Evolutionary conservation across 1,284 basidiomycete genomes (phyloP).

Genomic region (Cryptococcus hybrid): DNA sequence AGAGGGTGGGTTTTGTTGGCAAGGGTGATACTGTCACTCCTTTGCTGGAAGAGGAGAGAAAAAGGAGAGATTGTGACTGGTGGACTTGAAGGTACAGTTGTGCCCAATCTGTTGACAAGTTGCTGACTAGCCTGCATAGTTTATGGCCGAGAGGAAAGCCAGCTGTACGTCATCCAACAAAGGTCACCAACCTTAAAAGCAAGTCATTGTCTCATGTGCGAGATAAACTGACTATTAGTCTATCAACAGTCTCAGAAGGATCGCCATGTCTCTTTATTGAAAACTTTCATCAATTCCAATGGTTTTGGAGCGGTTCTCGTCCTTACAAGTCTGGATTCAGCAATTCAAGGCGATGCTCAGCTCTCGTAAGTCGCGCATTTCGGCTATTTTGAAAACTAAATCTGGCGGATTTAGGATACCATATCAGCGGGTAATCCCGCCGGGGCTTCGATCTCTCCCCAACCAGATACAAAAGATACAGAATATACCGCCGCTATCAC

Average conservation of each 20-base stretch:
- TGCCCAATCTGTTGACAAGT: not conserved
- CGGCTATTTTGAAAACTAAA: not conserved
- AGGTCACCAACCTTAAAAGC: constrained; percentile 73
- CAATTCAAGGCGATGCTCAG: constrained; percentile 68
- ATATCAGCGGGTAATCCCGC: constrained; percentile 23
- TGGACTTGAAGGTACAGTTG: constrained; percentile 66
- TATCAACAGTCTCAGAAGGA: constrained; percentile 61
- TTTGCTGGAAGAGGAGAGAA: constrained; percentile 62
- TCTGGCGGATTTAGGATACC: constrained; percentile 17
- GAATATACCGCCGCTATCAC: constrained; percentile 49
- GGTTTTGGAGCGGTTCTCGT: constrained; percentile 59
- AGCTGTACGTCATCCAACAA: constrained; percentile 66
- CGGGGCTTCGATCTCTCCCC: constrained; percentile 2
- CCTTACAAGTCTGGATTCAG: constrained; percentile 69
- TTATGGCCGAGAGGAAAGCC: constrained; percentile 57
- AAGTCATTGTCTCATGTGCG: constrained; percentile 12
- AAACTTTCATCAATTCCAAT: constrained; percentile 58
- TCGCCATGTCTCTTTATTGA: constrained; percentile 60
- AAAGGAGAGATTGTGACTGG: constrained; percentile 63
- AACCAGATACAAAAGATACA: constrained; percentile 4
- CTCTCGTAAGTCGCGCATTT: constrained; percentile 60
- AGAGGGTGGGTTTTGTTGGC: constrained; percentile 59
- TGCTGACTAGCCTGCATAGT: constrained; percentile 53
- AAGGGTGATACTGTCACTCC: constrained; percentile 64
- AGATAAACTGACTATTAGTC: not conserved